Conservation (phyloP, 2,329 filamentous ascomycete species). For the Leptoxyphium fumago region DNA sequence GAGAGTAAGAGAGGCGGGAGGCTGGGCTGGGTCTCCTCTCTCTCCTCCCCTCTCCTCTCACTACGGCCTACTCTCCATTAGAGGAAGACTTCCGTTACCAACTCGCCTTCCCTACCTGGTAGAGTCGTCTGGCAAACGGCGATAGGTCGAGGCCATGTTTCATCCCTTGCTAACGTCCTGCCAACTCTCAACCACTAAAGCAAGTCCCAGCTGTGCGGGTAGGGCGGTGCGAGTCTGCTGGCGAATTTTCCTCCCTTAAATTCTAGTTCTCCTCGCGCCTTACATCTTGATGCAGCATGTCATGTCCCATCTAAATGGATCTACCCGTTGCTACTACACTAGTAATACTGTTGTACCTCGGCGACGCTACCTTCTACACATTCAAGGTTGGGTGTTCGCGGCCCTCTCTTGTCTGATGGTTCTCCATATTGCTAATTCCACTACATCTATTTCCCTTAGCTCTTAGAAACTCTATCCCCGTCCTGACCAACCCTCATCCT, state of each 20-base stretch:
- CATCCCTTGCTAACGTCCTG: constrained; percentile 16
- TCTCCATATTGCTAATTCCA: background rate
- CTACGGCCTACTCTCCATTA: background rate
- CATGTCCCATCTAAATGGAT: background rate
- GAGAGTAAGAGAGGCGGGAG: too few relatives aligned
- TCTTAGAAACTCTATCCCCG: background rate
- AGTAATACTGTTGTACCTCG: too few relatives aligned
- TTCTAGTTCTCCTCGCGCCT: too few relatives aligned
- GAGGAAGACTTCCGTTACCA: background rate
- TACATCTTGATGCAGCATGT: too few relatives aligned
- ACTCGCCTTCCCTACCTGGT: constrained; percentile 13
- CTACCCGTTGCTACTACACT: background rate
- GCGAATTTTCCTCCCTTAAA: too few relatives aligned
- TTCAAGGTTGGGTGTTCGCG: background rate
- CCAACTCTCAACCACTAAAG: background rate
- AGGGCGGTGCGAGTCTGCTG: background rate
- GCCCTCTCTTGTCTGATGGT: background rate
- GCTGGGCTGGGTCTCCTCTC: background rate
- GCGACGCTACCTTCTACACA: too few relatives aligned
- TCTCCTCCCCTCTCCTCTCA: background rate
- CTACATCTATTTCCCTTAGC: constrained; percentile 1
- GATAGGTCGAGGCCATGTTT: constrained; percentile 16
- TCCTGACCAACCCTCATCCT: background rate
- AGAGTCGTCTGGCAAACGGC: constrained; percentile 7
- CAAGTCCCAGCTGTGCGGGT: background rate